Percentiles rank a stretch among this genome's conserved stretches.
These are phyloP conservation scores for Phytopythium oedochilum DNA, from an alignment of 352 stramenopile genomes.

Conservation along the genomic window DNA sequence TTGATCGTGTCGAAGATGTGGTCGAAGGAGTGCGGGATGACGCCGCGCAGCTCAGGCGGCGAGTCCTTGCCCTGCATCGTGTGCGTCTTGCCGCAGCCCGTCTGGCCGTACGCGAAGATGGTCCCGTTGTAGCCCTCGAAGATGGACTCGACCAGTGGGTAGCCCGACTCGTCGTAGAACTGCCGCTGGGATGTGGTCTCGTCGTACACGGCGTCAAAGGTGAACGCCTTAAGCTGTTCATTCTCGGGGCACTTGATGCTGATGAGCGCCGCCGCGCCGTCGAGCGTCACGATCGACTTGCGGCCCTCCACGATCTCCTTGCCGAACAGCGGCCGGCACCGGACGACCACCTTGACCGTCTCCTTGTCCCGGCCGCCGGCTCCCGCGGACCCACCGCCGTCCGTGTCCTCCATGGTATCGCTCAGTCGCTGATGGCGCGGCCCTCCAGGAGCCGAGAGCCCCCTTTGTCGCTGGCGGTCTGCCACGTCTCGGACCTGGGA, in stretches of 20 bases:
- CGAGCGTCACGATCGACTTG: constrained; percentile 78
- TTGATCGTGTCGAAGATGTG: constrained; percentile 87
- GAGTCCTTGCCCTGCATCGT: constrained; percentile 83
- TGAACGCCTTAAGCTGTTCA: constrained; percentile 82
- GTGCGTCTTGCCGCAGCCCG: constrained; percentile 81
- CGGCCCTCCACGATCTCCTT: constrained; percentile 83
- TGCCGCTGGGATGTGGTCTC: constrained; percentile 78
- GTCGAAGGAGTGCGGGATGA: constrained; percentile 83
- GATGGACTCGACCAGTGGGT: constrained; percentile 87
- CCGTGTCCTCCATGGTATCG: neutral
- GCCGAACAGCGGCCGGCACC: constrained; percentile 79
- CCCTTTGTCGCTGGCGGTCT: neutral
- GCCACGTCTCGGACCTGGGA: neutral
- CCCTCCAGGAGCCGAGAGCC: neutral
- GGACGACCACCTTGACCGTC: constrained; percentile 88
- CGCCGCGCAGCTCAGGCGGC: constrained; percentile 64
- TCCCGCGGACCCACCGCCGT: neutral
- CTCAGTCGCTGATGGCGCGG: neutral
- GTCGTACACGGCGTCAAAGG: constrained; percentile 90
- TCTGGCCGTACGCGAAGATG: constrained; percentile 90
- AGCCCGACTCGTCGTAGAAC: constrained; percentile 86
- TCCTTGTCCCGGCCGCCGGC: constrained; percentile 53
- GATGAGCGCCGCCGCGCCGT: constrained; percentile 57
- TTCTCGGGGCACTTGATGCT: constrained; percentile 76
- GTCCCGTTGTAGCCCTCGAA: constrained; percentile 91